These are phyloP conservation scores for Saccharomycopsis schoenii DNA, from an alignment of 805 yeast species.

Conservation along the genomic window DNA sequence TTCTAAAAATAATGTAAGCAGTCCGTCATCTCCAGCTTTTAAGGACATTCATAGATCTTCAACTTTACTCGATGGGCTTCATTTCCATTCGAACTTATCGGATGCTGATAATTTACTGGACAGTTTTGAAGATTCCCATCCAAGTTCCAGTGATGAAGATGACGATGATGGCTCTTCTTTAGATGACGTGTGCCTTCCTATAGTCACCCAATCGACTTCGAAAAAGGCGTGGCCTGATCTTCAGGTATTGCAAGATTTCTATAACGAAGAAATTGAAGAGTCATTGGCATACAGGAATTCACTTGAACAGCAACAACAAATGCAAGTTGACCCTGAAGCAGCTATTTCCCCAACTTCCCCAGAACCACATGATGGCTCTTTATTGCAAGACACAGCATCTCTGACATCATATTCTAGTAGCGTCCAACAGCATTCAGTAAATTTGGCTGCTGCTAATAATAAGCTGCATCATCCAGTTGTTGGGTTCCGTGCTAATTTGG, in stretches of 20 bases:
- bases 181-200: slow-evolving; percentile 88
- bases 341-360: background rate
- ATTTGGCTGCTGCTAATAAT: background rate
- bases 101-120: slow-evolving; percentile 16
- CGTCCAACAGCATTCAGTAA: background rate
- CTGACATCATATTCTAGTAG: background rate
- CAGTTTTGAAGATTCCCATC: slow-evolving; percentile 19
- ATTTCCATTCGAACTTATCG: slow-evolving; percentile 14
- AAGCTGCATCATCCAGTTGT: background rate
- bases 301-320: background rate
- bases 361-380: background rate
- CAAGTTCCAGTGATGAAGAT: slow-evolving; percentile 14
- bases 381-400: background rate
- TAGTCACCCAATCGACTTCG: slow-evolving; percentile 36
- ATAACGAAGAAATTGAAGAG: slow-evolving; percentile 46
- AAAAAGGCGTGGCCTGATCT: slow-evolving; percentile 72
- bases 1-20: background rate
- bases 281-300: slow-evolving; percentile 11
- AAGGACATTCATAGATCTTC: background rate
- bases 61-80: slow-evolving; percentile 9
- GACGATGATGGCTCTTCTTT: slow-evolving; percentile 52
- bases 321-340: background rate
- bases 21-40: background rate
- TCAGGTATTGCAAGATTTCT: slow-evolving; percentile 63
- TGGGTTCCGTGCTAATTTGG: slow-evolving; percentile 14